These are phyloP conservation scores for Dendrobium huoshanense DNA, from an alignment of 106 monocot species.

Conservation along the genomic window DNA sequence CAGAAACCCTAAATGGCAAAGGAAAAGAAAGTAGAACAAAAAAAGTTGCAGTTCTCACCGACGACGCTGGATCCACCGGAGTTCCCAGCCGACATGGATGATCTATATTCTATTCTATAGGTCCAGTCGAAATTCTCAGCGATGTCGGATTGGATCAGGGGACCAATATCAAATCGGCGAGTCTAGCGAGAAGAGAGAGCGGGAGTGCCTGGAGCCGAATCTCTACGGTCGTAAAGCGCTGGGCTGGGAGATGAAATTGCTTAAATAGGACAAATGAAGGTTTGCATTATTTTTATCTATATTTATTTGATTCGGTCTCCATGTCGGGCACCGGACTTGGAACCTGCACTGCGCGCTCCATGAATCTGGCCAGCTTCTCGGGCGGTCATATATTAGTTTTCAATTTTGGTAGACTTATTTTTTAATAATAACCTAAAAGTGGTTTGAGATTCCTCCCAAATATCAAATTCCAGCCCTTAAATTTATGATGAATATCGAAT, in stretches of 20 bases:
- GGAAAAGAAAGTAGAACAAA: background rate
- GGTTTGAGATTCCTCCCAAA: too few relatives aligned
- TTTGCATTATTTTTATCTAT: too few relatives aligned
- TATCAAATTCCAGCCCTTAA: too few relatives aligned
- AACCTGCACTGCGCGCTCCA: too few relatives aligned
- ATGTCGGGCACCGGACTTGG: too few relatives aligned
- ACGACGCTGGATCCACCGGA: conserved; percentile 19
- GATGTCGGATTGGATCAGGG: background rate
- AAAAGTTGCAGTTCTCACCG: background rate
- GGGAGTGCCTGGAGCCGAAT: background rate
- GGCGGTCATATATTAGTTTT: too few relatives aligned
- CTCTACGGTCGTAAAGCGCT: background rate
- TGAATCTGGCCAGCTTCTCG: too few relatives aligned
- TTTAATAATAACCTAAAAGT: too few relatives aligned
- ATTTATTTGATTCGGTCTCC: too few relatives aligned
- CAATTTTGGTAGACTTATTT: too few relatives aligned
- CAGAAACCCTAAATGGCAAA: conserved; percentile 3
- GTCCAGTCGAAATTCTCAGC: background rate
- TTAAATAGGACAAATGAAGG: too few relatives aligned
- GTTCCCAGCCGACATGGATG: conserved; percentile 16
- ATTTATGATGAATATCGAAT: too few relatives aligned
- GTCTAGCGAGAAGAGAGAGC: background rate
- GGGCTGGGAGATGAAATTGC: background rate
- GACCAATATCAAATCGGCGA: background rate
- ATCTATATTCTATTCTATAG: background rate